Percentiles rank a stretch among this genome's conserved stretches.
These are phyloP conservation scores for Carnegiea gigantea DNA, from an alignment of 179 eudicot species.

Conservation along the genomic window DNA sequence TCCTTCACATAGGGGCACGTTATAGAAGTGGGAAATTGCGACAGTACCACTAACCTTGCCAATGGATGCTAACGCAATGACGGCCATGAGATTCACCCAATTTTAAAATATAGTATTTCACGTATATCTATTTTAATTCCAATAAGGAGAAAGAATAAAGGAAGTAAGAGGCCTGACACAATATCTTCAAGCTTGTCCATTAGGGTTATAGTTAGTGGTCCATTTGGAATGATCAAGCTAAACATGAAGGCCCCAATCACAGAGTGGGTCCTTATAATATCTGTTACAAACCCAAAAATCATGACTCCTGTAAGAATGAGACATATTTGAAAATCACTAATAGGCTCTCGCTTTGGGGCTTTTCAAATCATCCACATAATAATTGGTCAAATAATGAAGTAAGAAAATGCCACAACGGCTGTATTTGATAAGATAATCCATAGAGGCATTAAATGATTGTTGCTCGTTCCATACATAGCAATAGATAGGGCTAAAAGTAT, in stretches of 20 bases:
- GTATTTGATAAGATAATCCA: constrained; percentile 43
- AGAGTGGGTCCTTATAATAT: constrained; percentile 43
- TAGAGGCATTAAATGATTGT: constrained; percentile 12
- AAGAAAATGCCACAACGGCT: constrained; percentile 35
- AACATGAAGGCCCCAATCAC: constrained; percentile 51
- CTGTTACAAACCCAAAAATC: constrained; percentile 43
- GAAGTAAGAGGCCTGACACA: constrained; percentile 44
- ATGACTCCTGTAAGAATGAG: constrained; percentile 45
- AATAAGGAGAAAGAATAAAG: constrained; percentile 33
- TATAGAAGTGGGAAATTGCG: constrained; percentile 26
- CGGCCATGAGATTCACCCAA: constrained; percentile 26
- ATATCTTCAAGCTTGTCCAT: constrained; percentile 54
- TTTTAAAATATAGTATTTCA: constrained; percentile 2
- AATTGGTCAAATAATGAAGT: constrained; percentile 44
- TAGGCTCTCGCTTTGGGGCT: constrained; percentile 44
- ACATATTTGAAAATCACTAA: constrained; percentile 40
- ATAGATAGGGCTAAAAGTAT: constrained; percentile 44
- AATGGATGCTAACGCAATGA: constrained; percentile 27
- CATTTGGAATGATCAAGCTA: constrained; percentile 51
- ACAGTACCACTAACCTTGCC: constrained; percentile 52
- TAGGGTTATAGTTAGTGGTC: constrained; percentile 36
- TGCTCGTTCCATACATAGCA: constrained; percentile 32
- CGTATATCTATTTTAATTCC: constrained; percentile 38
- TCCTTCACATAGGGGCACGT: constrained; percentile 48
- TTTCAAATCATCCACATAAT: constrained; percentile 45